Evolutionary conservation across 345 rosid species (phyloP), one percentile per base, ranked within the genome.

Genomic region (Salix caprea): DNA sequence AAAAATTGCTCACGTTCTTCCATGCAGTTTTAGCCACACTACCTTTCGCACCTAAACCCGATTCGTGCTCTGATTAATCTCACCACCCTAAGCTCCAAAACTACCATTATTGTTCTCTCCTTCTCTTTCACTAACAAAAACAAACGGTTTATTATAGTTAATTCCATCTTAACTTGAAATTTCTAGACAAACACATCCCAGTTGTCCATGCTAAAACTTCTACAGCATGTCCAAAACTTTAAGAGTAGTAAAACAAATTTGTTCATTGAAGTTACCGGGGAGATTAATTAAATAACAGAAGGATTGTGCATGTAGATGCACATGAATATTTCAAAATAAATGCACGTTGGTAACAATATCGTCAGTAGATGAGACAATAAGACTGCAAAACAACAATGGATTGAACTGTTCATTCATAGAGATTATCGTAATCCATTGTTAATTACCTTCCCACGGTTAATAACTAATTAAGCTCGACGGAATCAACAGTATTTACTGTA

Each of bases 1-100:
- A 81, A 85, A 80, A 74, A 56, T 88, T 83, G 86, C 87, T 80
- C 79, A 56, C 83, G 30, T 65, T 80, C 69, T 78, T 82, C 77
- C 80, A 84, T 82, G 84, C 82, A 82, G 69, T 75, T 76, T 73
- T 48, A 58, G 50, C 80, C 84, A 26, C 48, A n/a, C 48, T 64
- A 65, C 69, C 64, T 71, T 75, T 44, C 7, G 78, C 44, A 65
- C 76, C 66, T 34, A 52, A 61, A 28, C 77, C 69, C 71, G 23
- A 40, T 44, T 54, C 30, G 48, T 66, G 37, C 72, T 32, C 80
- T 64, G 34, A 66, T 77, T 40, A 34, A 30, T 23, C 34, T 68
- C 39, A 12, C 72, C 14, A 7, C 4, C 50, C 64, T 50, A 18
- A 37, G 30, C 9, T 30, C 21, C 81, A 39, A 52, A 46, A 52